Evolutionary conservation across 192 early-diverging fungal species (phyloP).

Genomic region (Linnemannia elongata): DNA sequence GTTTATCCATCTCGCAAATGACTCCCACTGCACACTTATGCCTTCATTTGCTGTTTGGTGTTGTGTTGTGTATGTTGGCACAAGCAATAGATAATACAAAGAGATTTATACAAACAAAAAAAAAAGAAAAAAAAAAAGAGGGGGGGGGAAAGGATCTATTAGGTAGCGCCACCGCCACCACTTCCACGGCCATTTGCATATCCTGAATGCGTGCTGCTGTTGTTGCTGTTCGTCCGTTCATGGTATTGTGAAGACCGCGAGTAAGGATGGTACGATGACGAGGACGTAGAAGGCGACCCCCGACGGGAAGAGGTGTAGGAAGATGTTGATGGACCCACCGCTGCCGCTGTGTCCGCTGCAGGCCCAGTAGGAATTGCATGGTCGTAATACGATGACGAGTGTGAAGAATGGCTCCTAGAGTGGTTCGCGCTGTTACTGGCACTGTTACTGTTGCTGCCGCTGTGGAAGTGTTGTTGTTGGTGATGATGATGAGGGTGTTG

Average conservation of each 20-base stretch:
- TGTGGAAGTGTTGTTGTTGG: not conserved
- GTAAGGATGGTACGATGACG: slow-evolving; percentile 17
- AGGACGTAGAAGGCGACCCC: slow-evolving; percentile 5
- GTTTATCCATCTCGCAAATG: no score
- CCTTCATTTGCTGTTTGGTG: no score
- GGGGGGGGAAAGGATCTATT: not conserved
- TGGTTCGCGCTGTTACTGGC: not conserved
- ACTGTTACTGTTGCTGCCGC: not conserved
- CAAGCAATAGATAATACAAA: no score
- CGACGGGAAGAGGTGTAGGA: slow-evolving; percentile 10
- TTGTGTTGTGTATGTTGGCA: no score
- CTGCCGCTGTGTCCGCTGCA: not conserved
- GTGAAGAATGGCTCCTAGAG: slow-evolving; percentile 14
- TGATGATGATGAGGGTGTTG: not conserved
- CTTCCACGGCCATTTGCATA: slow-evolving; percentile 6
- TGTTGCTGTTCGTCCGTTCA: slow-evolving; percentile 16
- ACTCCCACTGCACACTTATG: no score
- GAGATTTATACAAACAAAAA: no score
- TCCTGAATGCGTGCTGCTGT: slow-evolving; percentile 11
- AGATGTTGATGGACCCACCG: not conserved
- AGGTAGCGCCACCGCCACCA: slow-evolving; percentile 5
- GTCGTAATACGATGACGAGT: slow-evolving; percentile 9
- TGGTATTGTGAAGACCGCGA: slow-evolving; percentile 18
- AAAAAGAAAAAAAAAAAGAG: not conserved
- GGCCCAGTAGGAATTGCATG: slow-evolving; percentile 19